These are phyloP conservation scores for Amaranthus cruentus DNA, from an alignment of 148 eudicot genomes.

Conservation along the genomic window DNA sequence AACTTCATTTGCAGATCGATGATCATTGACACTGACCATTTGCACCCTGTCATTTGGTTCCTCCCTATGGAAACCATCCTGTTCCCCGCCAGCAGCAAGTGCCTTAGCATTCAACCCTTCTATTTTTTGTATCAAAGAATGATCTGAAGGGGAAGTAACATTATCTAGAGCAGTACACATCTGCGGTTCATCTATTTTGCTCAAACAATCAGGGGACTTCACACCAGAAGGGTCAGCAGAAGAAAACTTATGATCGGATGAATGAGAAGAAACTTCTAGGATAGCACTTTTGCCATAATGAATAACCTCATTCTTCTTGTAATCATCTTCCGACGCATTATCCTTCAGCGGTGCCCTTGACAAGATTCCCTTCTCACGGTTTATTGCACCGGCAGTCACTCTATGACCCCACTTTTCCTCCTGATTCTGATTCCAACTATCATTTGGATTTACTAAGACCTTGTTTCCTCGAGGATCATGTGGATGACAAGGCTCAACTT, in stretches of 20 bases:
- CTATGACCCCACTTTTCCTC: slow-evolving; percentile 46
- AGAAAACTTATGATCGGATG: slow-evolving; percentile 20
- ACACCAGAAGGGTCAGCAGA: slow-evolving; percentile 20
- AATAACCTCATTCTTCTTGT: slow-evolving; percentile 33
- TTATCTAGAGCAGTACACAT: slow-evolving; percentile 26
- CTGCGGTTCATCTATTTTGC: slow-evolving; percentile 29
- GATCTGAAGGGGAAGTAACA: slow-evolving; percentile 38
- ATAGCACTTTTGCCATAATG: slow-evolving; percentile 24
- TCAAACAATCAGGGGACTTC: slow-evolving; percentile 29
- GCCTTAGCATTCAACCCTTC: slow-evolving; percentile 84
- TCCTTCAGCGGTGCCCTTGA: slow-evolving; percentile 31
- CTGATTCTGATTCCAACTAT: slow-evolving; percentile 41
- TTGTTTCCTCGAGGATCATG: slow-evolving; percentile 50
- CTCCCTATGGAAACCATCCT: slow-evolving; percentile 35
- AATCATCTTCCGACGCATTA: slow-evolving; percentile 53
- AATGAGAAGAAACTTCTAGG: slow-evolving; percentile 31
- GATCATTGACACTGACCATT: slow-evolving; percentile 22
- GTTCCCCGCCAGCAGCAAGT: slow-evolving; percentile 53
- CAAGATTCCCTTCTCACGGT: slow-evolving; percentile 38
- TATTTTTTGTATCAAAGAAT: slow-evolving; percentile 65
- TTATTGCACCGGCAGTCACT: slow-evolving; percentile 24
- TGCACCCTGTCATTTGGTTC: slow-evolving; percentile 32
- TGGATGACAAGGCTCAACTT: slow-evolving; percentile 41
- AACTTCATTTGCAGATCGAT: slow-evolving; percentile 25
- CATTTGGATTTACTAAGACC: slow-evolving; percentile 45